A percentile compares a stretch with the other conserved stretches of the same genome.
These are phyloP conservation scores for Oryza coarctata DNA, from an alignment of 176 grass and related monocot genomes.

Conservation along the genomic window DNA sequence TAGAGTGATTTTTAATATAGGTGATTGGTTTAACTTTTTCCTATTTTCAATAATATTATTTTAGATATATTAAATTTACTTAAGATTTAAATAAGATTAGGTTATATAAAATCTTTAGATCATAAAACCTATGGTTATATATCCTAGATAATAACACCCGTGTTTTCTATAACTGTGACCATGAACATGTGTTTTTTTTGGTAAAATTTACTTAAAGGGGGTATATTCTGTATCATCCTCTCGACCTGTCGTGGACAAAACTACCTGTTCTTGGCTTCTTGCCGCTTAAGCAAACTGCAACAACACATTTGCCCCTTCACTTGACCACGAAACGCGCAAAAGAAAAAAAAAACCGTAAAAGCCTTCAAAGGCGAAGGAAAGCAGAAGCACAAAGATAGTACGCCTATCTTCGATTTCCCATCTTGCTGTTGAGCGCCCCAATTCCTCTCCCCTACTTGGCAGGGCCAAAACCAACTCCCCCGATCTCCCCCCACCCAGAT, in stretches of 20 bases:
- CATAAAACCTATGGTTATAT: no score
- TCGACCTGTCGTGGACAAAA: neutral
- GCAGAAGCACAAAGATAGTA: neutral
- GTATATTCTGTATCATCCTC: no score
- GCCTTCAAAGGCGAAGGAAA: slow-evolving; percentile 17
- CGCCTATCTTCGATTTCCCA: neutral
- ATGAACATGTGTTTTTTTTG: no score
- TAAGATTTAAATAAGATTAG: no score
- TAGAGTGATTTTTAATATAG: no score
- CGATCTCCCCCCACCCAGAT: slow-evolving; percentile 46
- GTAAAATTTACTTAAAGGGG: no score
- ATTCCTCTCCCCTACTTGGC: slow-evolving; percentile 1
- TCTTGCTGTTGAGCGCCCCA: slow-evolving; percentile 1
- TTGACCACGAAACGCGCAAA: slow-evolving; percentile 4
- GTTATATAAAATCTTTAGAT: no score
- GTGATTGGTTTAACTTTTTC: no score
- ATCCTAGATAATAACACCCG: no score
- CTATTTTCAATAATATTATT: no score
- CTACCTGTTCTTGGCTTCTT: neutral
- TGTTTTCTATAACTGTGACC: no score
- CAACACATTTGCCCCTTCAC: neutral
- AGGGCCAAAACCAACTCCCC: slow-evolving; percentile 41
- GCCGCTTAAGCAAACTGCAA: slow-evolving; percentile 1
- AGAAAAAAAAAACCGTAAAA: neutral
- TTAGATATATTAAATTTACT: no score